Conservation (phyloP, 192 early-diverging fungal species). For the Entophlyctis luteolus region DNA sequence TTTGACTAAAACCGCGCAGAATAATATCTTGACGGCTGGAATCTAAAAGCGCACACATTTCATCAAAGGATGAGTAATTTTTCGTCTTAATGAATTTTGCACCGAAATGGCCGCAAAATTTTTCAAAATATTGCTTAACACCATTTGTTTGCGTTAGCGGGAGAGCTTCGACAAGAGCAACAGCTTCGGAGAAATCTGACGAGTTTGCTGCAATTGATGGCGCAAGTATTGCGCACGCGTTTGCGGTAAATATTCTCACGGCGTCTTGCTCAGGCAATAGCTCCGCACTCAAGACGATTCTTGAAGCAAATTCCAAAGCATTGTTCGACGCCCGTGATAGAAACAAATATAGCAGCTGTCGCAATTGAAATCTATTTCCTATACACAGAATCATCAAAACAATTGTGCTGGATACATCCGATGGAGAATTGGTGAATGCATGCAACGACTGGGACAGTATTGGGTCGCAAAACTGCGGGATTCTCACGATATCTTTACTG, state of each 20-base stretch:
- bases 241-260: not conserved
- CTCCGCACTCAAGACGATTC: not conserved
- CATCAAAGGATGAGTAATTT: not conserved
- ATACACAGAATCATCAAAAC: not conserved
- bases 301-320: not conserved
- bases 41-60: constrained; percentile 2
- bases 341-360: constrained; percentile 11
- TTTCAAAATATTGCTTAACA: not conserved
- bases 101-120: not conserved
- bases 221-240: not conserved
- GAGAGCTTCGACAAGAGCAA: not conserved
- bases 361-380: not conserved
- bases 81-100: not conserved
- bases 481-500: not conserved
- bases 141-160: not conserved
- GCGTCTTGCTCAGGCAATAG: not conserved
- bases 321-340: not conserved
- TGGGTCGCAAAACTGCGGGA: not conserved
- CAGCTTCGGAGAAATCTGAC: not conserved
- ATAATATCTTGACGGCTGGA: not conserved
- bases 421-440: not conserved
- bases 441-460: not conserved
- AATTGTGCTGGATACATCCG: not conserved
- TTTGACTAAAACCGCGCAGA: not conserved
- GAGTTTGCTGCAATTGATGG: constrained; percentile 2